Percentiles rank a stretch among this genome's conserved stretches.
Conservation (phyloP, 768 basidiomycete genomes). For the Leucocoprinus leucothites region DNA sequence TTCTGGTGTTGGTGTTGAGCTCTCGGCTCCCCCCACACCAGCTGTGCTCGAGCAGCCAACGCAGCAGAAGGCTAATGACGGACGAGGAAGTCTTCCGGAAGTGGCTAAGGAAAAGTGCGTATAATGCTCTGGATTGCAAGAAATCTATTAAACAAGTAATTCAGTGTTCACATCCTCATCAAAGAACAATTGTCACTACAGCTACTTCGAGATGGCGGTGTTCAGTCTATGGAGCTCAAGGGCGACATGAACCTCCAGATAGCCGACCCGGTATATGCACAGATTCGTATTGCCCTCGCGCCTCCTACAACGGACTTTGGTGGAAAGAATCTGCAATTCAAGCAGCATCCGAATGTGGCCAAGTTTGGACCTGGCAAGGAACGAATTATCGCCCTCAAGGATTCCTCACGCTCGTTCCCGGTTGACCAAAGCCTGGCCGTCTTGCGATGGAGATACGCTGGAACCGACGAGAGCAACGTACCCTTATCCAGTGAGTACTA, state of each 20-base stretch:
- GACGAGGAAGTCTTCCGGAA: constrained; percentile 63
- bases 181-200: constrained; percentile 81
- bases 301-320: constrained; percentile 56
- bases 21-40: constrained; percentile 51
- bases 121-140: not conserved
- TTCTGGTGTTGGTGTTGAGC: constrained; percentile 39
- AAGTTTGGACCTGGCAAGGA: constrained; percentile 71
- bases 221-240: constrained; percentile 87
- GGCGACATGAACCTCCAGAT: constrained; percentile 94
- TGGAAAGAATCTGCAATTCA: constrained; percentile 79
- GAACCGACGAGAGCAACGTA: constrained; percentile 88
- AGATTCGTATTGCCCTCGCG: constrained; percentile 66
- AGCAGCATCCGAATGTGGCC: constrained; percentile 93
- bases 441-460: constrained; percentile 88
- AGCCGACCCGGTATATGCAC: constrained; percentile 67
- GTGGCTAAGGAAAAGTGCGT: constrained; percentile 75
- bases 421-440: constrained; percentile 85
- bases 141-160: not conserved
- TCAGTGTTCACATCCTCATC: constrained; percentile 81
- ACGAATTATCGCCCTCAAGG: constrained; percentile 77
- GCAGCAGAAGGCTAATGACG: constrained; percentile 42
- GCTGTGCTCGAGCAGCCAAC: constrained; percentile 37
- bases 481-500: constrained; percentile 78
- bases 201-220: constrained; percentile 86
- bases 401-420: constrained; percentile 79